Evolutionary conservation across 1,139 yeast species (phyloP).

Genomic region (Yamadazyma conglobata): DNA sequence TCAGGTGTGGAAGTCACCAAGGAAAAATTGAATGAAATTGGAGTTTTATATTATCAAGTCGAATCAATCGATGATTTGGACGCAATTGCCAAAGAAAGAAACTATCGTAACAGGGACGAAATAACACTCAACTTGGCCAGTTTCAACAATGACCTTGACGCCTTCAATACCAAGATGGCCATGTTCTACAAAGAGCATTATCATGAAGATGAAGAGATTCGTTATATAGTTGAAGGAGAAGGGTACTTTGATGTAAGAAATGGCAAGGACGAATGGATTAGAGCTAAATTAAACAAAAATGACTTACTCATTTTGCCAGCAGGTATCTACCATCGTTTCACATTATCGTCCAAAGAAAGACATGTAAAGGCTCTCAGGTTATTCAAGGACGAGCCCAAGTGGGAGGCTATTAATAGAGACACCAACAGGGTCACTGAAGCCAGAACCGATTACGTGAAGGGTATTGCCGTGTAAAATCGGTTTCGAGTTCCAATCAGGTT

Average conservation of each 20-base stretch:
- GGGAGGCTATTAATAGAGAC: slow-evolving; percentile 82
- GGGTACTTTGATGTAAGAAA: slow-evolving; percentile 91
- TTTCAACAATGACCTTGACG: slow-evolving; percentile 59
- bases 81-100: slow-evolving; percentile 60
- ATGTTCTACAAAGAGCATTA: slow-evolving; percentile 82
- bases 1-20: slow-evolving; percentile 57
- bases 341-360: slow-evolving; percentile 56
- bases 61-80: slow-evolving; percentile 58
- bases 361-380: slow-evolving; percentile 75
- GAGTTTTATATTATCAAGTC: slow-evolving; percentile 65
- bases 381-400: slow-evolving; percentile 93
- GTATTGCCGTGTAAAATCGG: slow-evolving; percentile 30
- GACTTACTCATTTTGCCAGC: slow-evolving; percentile 82
- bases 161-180: slow-evolving; percentile 61
- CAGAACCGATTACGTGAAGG: slow-evolving; percentile 28
- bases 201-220: slow-evolving; percentile 96
- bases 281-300: slow-evolving; percentile 58
- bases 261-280: slow-evolving; percentile 69
- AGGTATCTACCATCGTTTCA: slow-evolving; percentile 90
- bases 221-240: slow-evolving; percentile 84
- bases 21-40: slow-evolving; percentile 53
- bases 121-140: slow-evolving; percentile 59
- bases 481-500: too few relatives aligned
- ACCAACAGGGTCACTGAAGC: slow-evolving; percentile 27
- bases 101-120: slow-evolving; percentile 77